Conservation (phyloP, 1,284 basidiomycete species). For the Marasmius fiardii region DNA sequence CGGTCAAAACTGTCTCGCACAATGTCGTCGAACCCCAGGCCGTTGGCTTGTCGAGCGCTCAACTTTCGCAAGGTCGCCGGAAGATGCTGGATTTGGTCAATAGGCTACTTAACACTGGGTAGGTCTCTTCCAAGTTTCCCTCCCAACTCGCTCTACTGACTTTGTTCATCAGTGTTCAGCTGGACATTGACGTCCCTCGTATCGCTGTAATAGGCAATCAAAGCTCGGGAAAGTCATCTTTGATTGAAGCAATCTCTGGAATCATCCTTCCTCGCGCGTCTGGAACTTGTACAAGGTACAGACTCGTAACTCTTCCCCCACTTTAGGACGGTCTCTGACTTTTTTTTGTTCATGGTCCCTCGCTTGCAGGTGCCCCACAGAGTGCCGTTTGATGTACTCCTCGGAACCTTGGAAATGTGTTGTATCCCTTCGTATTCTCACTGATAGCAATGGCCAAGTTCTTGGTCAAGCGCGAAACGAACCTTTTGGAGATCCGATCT, state of each 20-base stretch:
- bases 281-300: slow-evolving; percentile 33
- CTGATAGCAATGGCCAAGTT: slow-evolving; percentile 15
- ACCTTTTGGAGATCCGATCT: slow-evolving; percentile 21
- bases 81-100: too few species aligned
- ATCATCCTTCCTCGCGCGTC: slow-evolving; percentile 27
- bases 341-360: neutral
- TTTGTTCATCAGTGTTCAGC: slow-evolving; percentile 16
- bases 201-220: slow-evolving; percentile 29
- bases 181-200: slow-evolving; percentile 23
- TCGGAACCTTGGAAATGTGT: slow-evolving; percentile 23
- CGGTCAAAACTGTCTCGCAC: too few species aligned
- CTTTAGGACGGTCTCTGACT: slow-evolving; percentile 4
- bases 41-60: too few species aligned
- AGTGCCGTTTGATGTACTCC: slow-evolving; percentile 18
- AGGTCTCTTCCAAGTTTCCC: too few species aligned
- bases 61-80: too few species aligned
- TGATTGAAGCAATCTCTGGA: slow-evolving; percentile 31
- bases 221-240: slow-evolving; percentile 29
- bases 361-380: slow-evolving; percentile 21
- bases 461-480: slow-evolving; percentile 16
- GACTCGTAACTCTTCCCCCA: slow-evolving; percentile 24
- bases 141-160: too few species aligned
- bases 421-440: slow-evolving; percentile 23
- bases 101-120: too few species aligned
- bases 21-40: too few species aligned